A percentile compares a stretch with the other conserved stretches of the same genome.
Evolutionary conservation across 2,329 filamentous ascomycete genomes (phyloP).

Genomic region (Diaporthe vaccinii): DNA sequence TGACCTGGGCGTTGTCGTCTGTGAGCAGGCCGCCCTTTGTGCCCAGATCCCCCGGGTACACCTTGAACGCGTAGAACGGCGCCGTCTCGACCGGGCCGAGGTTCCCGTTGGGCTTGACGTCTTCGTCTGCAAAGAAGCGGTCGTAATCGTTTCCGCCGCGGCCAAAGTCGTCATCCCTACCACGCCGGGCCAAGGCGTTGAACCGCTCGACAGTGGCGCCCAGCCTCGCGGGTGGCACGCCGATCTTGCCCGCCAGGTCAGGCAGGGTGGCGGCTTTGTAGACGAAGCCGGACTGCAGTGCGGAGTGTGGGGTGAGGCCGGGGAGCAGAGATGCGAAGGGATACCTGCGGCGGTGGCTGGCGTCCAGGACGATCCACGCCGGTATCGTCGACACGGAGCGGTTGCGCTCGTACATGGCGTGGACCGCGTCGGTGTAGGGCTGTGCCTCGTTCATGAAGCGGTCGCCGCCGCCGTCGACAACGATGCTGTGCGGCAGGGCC

Average conservation of each 20-base stretch:
- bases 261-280: neutral
- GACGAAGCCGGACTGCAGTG: neutral
- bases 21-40: neutral
- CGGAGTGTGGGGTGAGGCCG: neutral
- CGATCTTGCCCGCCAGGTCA: neutral
- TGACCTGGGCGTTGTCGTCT: neutral
- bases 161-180: neutral
- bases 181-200: neutral
- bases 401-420: neutral
- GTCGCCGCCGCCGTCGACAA: neutral
- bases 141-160: neutral
- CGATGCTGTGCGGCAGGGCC: neutral
- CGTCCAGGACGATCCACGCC: neutral
- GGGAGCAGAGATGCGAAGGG: neutral
- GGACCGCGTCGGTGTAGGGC: neutral
- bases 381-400: neutral
- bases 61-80: neutral
- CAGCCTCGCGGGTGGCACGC: neutral
- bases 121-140: neutral
- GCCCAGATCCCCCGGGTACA: neutral
- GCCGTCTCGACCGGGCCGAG: neutral
- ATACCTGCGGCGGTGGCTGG: neutral
- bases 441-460: neutral
- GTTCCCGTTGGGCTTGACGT: neutral
- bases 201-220: neutral